phyloP scores from a whole-genome alignment of 805 yeast genomes.

The Kodamaea lidongshanica region DNA sequence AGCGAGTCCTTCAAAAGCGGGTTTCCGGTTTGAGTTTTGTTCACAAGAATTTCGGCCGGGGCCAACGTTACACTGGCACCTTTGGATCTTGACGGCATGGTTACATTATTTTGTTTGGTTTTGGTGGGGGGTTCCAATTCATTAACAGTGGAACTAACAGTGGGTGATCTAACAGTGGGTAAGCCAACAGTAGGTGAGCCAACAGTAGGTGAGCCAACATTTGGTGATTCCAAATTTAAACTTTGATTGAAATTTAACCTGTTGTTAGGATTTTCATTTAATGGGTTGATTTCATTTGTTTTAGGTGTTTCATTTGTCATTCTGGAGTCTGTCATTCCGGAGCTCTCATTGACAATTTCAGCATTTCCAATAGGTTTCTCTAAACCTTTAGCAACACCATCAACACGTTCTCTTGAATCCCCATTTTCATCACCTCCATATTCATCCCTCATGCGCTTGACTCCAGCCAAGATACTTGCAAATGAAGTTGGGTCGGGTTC shows the following conservation, averaged over 20 bases:
- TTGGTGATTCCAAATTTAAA: no score
- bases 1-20: constrained; percentile 50
- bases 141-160: no score
- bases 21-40: constrained; percentile 62
- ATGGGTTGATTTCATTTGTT: no score
- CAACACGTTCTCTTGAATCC: background rate
- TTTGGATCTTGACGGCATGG: no score
- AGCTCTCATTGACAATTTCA: no score
- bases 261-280: no score
- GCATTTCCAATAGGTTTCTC: background rate
- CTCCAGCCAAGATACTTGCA: constrained; percentile 67
- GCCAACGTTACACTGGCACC: constrained; percentile 6
- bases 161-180: background rate
- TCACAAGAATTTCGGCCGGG: constrained; percentile 12
- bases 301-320: background rate
- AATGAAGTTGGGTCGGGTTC: constrained; percentile 56
- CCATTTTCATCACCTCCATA: constrained; percentile 15
- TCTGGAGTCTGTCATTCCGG: background rate
- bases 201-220: background rate
- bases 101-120: no score
- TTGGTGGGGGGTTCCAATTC: no score
- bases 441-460: constrained; percentile 50
- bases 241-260: no score
- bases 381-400: no score
- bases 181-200: background rate